phyloP scores from a whole-genome alignment of 2,329 filamentous ascomycete species.

The Chrysosporium keratinophilum region DNA sequence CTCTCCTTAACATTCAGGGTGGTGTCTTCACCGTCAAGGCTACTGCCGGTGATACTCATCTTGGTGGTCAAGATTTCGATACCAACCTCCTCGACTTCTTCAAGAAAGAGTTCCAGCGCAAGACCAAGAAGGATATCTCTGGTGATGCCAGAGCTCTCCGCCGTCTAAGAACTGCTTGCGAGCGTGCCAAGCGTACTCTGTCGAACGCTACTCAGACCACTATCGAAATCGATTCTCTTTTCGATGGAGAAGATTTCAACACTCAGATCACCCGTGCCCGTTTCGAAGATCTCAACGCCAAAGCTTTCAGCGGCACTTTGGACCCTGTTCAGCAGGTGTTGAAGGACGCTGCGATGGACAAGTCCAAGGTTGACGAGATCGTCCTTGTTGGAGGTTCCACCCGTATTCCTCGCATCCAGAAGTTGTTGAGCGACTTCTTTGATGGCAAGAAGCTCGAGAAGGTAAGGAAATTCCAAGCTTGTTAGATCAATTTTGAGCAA shows the following conservation, averaged over 20 bases:
- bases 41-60: slow-evolving; percentile 91
- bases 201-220: slow-evolving; percentile 96
- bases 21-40: slow-evolving; percentile 99
- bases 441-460: slow-evolving; percentile 99
- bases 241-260: slow-evolving; percentile 96
- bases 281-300: slow-evolving; percentile 97
- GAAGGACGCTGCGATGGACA: slow-evolving; percentile 80
- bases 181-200: slow-evolving; percentile 98
- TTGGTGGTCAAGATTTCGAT: slow-evolving; percentile 94
- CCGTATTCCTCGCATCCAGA: slow-evolving; percentile 98
- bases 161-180: slow-evolving; percentile 92
- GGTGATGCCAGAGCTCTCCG: slow-evolving; percentile 85
- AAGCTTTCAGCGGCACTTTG: slow-evolving; percentile 85
- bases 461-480: slow-evolving; percentile 26
- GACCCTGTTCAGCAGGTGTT: slow-evolving; percentile 94
- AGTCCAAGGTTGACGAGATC: slow-evolving; percentile 91
- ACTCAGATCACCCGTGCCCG: slow-evolving; percentile 94
- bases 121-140: slow-evolving; percentile 55
- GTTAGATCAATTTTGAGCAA: not conserved
- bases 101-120: slow-evolving; percentile 83
- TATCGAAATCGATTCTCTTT: slow-evolving; percentile 97
- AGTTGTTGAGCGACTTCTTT: slow-evolving; percentile 98
- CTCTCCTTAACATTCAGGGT: slow-evolving; percentile 95
- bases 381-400: slow-evolving; percentile 98
- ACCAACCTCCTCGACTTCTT: slow-evolving; percentile 92